A percentile compares a stretch with the other conserved stretches of the same genome.
Evolutionary conservation across 2,329 filamentous ascomycete species (phyloP).

Genomic region (Thelonectria olida): DNA sequence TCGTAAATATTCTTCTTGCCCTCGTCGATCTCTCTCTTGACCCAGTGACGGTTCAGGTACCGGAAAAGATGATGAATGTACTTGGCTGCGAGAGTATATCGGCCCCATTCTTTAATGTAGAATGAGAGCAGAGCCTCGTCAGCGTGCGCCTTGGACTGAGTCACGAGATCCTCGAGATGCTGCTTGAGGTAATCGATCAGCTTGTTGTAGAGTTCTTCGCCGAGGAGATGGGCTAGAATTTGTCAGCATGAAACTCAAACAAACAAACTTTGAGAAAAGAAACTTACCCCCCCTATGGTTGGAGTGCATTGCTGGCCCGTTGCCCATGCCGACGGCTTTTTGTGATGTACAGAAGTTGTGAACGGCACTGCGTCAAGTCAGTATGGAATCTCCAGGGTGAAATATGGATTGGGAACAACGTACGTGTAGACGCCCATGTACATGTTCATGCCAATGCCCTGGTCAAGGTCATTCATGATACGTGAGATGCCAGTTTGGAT

Average conservation of each 20-base stretch:
- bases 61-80: slow-evolving; percentile 97
- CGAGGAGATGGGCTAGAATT: slow-evolving; percentile 82
- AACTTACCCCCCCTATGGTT: slow-evolving; percentile 68
- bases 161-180: slow-evolving; percentile 78
- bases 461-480: slow-evolving; percentile 92
- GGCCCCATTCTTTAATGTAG: slow-evolving; percentile 96
- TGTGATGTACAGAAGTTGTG: slow-evolving; percentile 99
- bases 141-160: slow-evolving; percentile 78
- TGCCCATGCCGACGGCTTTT: slow-evolving; percentile 77
- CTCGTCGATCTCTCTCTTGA: slow-evolving; percentile 98
- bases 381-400: slow-evolving; percentile 21
- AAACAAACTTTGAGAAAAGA: background rate
- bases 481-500: slow-evolving; percentile 87
- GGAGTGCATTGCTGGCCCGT: slow-evolving; percentile 48
- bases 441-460: slow-evolving; percentile 93
- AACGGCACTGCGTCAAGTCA: slow-evolving; percentile 72
- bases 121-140: slow-evolving; percentile 91
- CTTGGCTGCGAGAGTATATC: slow-evolving; percentile 94
- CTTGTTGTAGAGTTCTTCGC: slow-evolving; percentile 94
- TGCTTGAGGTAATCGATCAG: slow-evolving; percentile 84
- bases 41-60: slow-evolving; percentile 98
- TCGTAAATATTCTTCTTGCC: slow-evolving; percentile 98
- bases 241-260: slow-evolving; percentile 24
- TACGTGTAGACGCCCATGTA: slow-evolving; percentile 98
- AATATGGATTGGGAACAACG: slow-evolving; percentile 19